phyloP scores from a whole-genome alignment of 2,329 filamentous ascomycete genomes.

The Aspergillus udagawae region DNA sequence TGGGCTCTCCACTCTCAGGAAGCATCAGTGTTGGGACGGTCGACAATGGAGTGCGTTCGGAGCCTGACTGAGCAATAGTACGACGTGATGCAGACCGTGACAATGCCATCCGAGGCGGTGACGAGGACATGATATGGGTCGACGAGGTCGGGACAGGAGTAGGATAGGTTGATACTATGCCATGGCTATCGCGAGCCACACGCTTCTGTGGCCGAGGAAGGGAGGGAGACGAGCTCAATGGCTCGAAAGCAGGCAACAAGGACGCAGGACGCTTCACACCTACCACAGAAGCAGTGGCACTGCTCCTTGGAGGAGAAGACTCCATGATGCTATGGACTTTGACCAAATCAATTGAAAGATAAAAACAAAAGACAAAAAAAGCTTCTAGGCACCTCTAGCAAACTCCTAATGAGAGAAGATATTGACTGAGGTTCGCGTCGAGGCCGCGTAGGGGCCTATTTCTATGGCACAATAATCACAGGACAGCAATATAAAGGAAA shows the following conservation, averaged over 20 bases:
- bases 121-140: conserved; percentile 84
- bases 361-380: conserved; percentile 2
- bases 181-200: conserved; percentile 41
- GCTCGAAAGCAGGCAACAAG: conserved; percentile 48
- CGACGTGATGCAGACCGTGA: conserved; percentile 56
- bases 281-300: conserved; percentile 30
- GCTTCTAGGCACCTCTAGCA: neutral
- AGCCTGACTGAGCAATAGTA: conserved; percentile 52
- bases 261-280: conserved; percentile 46
- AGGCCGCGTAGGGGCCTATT: conserved; percentile 13
- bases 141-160: conserved; percentile 93
- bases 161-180: conserved; percentile 65
- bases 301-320: conserved; percentile 37
- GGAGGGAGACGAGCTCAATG: conserved; percentile 46
- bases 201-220: conserved; percentile 47
- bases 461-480: conserved; percentile 8
- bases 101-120: conserved; percentile 59
- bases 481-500: conserved; percentile 9
- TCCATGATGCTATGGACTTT: conserved; percentile 30
- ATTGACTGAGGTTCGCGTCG: conserved; percentile 22
- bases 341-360: conserved; percentile 7
- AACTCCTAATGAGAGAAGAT: conserved; percentile 7
- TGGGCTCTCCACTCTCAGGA: conserved; percentile 71
- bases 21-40: conserved; percentile 80
- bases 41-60: conserved; percentile 78